Evolutionary conservation across 169 alveolate genomes (phyloP).

Genomic region (Babesia caballi): DNA sequence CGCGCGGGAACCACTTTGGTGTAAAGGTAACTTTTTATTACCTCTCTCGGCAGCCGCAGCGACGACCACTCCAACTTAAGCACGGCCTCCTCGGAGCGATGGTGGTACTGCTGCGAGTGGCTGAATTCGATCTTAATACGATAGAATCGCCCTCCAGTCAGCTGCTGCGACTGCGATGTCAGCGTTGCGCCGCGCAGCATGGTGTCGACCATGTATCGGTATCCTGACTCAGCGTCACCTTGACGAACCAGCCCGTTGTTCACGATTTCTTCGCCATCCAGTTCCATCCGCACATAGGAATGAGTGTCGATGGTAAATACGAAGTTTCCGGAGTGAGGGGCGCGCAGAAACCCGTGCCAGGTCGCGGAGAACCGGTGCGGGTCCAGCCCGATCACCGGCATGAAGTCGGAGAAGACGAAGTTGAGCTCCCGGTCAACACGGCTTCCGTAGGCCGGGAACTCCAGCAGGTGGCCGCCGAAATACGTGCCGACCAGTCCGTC

Average conservation of each 20-base stretch:
- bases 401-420: conserved; percentile 75
- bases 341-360: conserved; percentile 60
- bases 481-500: conserved; percentile 67
- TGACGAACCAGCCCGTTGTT: conserved; percentile 37
- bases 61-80: conserved; percentile 46
- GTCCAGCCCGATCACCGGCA: conserved; percentile 80
- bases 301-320: conserved; percentile 22
- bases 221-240: conserved; percentile 45
- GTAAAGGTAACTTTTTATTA: conserved; percentile 36
- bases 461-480: conserved; percentile 41
- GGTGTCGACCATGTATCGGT: conserved; percentile 58
- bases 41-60: conserved; percentile 14
- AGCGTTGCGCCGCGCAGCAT: conserved; percentile 57
- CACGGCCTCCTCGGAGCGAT: conserved; percentile 56
- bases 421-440: conserved; percentile 80
- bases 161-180: conserved; percentile 77
- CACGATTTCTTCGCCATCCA: conserved; percentile 39
- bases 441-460: conserved; percentile 69
- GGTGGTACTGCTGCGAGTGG: conserved; percentile 81
- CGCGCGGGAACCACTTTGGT: conserved; percentile 47
- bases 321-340: conserved; percentile 58
- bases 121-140: conserved; percentile 77
- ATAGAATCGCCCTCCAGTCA: conserved; percentile 83
- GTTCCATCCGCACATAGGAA: conserved; percentile 39
- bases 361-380: conserved; percentile 82